A percentile compares a stretch with the other conserved stretches of the same genome.
Evolutionary conservation across 2,329 filamentous ascomycete species (phyloP).

Genomic region (Orbilia oligospora): DNA sequence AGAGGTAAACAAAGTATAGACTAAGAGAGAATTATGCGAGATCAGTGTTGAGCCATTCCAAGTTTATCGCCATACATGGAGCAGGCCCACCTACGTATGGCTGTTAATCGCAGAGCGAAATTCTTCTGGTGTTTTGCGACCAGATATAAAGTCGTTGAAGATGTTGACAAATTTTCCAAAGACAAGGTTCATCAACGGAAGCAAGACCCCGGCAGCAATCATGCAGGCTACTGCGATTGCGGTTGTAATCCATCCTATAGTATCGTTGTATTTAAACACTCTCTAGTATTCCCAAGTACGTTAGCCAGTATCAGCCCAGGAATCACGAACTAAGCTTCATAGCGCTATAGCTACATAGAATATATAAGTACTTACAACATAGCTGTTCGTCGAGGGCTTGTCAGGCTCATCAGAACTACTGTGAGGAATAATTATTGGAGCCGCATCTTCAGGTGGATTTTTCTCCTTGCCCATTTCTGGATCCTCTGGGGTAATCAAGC

Average conservation of each 20-base stretch:
- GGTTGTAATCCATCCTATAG: constrained; percentile 30
- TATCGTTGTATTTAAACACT: constrained; percentile 37
- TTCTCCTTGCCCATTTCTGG: constrained; percentile 16
- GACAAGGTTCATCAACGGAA: constrained; percentile 71
- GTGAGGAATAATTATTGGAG: neutral
- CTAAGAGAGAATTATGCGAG: neutral
- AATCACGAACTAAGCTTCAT: too few relatives aligned
- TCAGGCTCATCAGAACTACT: neutral
- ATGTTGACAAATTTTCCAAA: constrained; percentile 71
- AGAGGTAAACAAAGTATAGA: constrained; percentile 79
- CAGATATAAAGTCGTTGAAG: constrained; percentile 69
- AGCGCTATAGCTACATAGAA: too few relatives aligned
- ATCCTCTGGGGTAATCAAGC: neutral
- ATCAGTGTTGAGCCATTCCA: neutral
- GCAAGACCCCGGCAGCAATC: constrained; percentile 68
- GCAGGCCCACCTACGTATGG: constrained; percentile 35
- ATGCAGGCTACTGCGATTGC: constrained; percentile 23
- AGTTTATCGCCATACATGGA: constrained; percentile 62
- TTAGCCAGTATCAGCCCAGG: too few relatives aligned
- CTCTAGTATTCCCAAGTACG: neutral
- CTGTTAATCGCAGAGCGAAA: constrained; percentile 65
- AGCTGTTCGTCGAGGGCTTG: constrained; percentile 27
- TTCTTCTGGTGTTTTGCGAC: constrained; percentile 64
- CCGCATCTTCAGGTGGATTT: neutral
- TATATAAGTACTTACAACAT: constrained; percentile 20